Evolutionary conservation across 306 rosid genomes (phyloP), one percentile per base, ranked within the genome.

Genomic region (Lathyrus oleraceus): DNA sequence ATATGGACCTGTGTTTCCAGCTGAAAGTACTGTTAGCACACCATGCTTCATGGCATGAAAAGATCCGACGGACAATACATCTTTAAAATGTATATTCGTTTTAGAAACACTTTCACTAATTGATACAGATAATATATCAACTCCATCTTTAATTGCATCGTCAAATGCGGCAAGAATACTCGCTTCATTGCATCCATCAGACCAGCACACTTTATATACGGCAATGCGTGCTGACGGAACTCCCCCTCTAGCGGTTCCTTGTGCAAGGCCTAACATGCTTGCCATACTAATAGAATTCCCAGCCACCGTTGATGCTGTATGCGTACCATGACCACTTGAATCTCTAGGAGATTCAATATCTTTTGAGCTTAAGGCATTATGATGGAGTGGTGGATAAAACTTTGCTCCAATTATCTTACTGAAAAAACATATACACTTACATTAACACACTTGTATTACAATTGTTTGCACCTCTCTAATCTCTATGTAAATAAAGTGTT

Each of bases 61-160:
- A 1, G 88, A 53, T 15, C 85, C 90, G 61, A 88, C 75, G 0
- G 81, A 58, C 0, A 19, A 0, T 17, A 10, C 8, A 61, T 78
- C 76, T 1, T 5, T 8, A 58, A 83, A 79, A 65, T 81, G 74
- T 12, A 74, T 56, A 0, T 0, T 0, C 7, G 39, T 42, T 5
- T 0, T 1, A 12, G 1, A 3, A 1, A 5, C 69, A 4, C 65
- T 66, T 45, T 74, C 82, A 28, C 32, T n/a, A n/a, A n/a, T n/a
- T n/a, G n/a, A n/a, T n/a, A n/a, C n/a, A n/a, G n/a, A n/a, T n/a
- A n/a, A n/a, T 12, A 88, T 69, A 40, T 88, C 87, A 6, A 88
- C 88, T 1, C 94, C 90, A 65, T 85, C 94, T 0, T 81, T 82
- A 10, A 88, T 85, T 7, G 88, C 94, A 25, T 81, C 77, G 36